A percentile compares a stretch with the other conserved stretches of the same genome.
Evolutionary conservation across 345 rosid species (phyloP).

Genomic region (Sapria himalayana): DNA sequence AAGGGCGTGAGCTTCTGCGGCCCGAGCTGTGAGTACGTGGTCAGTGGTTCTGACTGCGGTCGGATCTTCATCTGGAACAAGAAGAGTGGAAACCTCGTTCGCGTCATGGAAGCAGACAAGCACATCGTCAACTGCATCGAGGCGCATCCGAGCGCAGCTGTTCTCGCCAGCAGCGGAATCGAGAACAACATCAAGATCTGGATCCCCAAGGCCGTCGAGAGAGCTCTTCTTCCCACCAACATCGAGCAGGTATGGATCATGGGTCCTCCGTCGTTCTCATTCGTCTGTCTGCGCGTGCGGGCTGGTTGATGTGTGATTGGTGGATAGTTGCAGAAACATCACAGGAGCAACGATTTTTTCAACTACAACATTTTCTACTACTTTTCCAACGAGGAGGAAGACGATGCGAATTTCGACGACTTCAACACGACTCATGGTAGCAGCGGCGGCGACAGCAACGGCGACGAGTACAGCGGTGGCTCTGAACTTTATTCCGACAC

Average conservation of each 20-base stretch:
- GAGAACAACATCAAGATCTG: constrained; percentile 75
- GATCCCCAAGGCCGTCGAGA: constrained; percentile 52
- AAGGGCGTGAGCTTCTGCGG: constrained; percentile 82
- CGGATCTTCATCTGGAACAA: constrained; percentile 83
- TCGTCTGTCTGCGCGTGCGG: no score
- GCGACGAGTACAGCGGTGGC: background rate
- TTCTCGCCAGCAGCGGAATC: constrained; percentile 74
- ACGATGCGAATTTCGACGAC: constrained; percentile 8
- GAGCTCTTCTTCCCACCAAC: constrained; percentile 41
- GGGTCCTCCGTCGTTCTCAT: no score
- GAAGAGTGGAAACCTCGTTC: constrained; percentile 51
- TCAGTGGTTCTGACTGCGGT: constrained; percentile 95
- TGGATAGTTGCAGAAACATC: no score
- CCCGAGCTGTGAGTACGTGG: constrained; percentile 72
- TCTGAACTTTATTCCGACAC: no score
- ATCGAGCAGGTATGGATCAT: constrained; percentile 39
- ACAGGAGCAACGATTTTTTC: no score
- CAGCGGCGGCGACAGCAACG: background rate
- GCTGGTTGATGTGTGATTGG: no score
- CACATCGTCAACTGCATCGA: constrained; percentile 66
- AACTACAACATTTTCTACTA: no score
- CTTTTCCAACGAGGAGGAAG: constrained; percentile 11
- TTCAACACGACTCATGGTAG: no score
- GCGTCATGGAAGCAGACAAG: constrained; percentile 63
- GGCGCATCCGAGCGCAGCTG: constrained; percentile 52